Base-by-base conservation (phyloP, 2,329 filamentous ascomycete species). In the Fusarium denticulatum region DNA sequence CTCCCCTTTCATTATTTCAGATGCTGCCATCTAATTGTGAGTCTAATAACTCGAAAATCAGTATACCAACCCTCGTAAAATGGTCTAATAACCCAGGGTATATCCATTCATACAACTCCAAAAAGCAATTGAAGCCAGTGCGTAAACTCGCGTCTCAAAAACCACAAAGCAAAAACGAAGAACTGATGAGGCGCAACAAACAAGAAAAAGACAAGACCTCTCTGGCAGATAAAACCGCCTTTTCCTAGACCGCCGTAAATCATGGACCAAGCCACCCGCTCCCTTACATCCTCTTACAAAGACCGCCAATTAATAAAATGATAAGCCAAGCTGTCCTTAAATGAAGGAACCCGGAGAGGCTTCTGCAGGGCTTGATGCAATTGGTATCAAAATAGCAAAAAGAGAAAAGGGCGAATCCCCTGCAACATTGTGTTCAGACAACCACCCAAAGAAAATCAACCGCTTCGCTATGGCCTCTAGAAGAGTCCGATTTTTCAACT, bases 31-130 rank as follows among this genome's bases (percentile, higher is more conserved):
- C 60, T 55, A 24, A 50, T 32, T 18, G 28, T 24, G 73, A 74
- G 76, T 77, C 67, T 76, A 49, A 32, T 46, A 75, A 77, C 76
- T 69, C 69, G 57, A 53, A 64, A 53, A 34, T 37, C 52, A 52
- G 63, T 68, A 50, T 60, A 71, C 50, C 62, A 64, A 69, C 63
- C 52, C 74, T 67, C 53, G 46, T 47, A 47, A 60, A 64, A 53
- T 46, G 76, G 76, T 76, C 71, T 77, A 63, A 49, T 37, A 78
- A 76, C 77, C 72, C 56, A 56, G 69, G 66, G n/a, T 36, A 36
- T 36, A 73, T 69, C 68, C 61, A 61, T 56, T 52, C 37, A 46
- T 49, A 46, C 20, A 57, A 34, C 34, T 56, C 63, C 71, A 36
- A 26, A 30, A 61, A 43, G 60, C 34, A 46, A 57, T 40, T 39